phyloP scores from a whole-genome alignment of 73 alveolate genomes.

The Paramecium caudatum region DNA sequence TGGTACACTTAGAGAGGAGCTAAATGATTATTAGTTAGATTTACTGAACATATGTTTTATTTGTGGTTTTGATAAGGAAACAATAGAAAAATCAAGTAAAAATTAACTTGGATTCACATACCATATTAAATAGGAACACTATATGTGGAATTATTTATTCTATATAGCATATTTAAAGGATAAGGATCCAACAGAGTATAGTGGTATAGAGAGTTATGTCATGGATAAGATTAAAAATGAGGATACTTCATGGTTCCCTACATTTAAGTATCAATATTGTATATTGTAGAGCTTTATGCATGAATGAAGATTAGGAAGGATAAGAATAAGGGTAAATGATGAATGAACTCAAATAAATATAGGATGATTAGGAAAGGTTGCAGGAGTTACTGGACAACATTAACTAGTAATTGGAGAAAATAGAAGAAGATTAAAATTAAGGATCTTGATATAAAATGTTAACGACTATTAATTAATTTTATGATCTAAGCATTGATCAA shows the following conservation, averaged over 20 bases:
- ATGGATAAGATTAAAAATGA: conserved; percentile 87
- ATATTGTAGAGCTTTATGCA: conserved; percentile 70
- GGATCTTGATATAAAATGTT: background rate
- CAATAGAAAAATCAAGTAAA: conserved; percentile 86
- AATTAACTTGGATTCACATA: conserved; percentile 82
- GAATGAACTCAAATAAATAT: conserved; percentile 57
- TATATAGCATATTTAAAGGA: conserved; percentile 90
- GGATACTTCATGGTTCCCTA: conserved; percentile 96
- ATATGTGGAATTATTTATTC: conserved; percentile 92
- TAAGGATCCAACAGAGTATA: conserved; percentile 93
- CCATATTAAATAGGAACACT: conserved; percentile 92
- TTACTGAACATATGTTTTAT: conserved; percentile 94
- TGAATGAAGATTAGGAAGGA: conserved; percentile 72
- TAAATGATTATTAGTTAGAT: conserved; percentile 87
- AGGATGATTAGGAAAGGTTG: conserved; percentile 67
- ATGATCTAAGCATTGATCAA: too few relatives aligned
- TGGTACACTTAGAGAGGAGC: conserved; percentile 94
- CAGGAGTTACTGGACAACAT: conserved; percentile 64
- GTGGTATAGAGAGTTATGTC: conserved; percentile 97
- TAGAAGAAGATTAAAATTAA: conserved; percentile 63
- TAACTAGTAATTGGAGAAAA: conserved; percentile 61
- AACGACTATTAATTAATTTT: conserved; percentile 54
- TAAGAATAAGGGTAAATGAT: conserved; percentile 30
- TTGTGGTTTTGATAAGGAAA: conserved; percentile 94
- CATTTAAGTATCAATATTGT: conserved; percentile 71